These are phyloP conservation scores for Ophiocordyceps camponoti-leonardi DNA, from an alignment of 2,329 filamentous ascomycete genomes.

Conservation along the genomic window DNA sequence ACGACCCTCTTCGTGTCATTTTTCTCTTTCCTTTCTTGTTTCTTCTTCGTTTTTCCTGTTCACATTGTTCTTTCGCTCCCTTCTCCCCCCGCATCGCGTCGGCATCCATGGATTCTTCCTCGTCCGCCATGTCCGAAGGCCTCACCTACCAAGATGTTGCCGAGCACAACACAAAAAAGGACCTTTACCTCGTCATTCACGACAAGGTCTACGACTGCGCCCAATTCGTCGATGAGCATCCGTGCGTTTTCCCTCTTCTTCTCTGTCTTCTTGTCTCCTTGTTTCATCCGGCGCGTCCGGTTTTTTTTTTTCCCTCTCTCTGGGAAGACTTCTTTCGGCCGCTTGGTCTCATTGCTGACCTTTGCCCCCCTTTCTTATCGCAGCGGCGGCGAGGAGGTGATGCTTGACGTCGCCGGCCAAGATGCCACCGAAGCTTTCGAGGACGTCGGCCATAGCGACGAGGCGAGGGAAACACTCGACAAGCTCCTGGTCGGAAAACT, in stretches of 20 bases:
- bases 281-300: not conserved
- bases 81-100: not conserved
- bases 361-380: not conserved
- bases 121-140: constrained; percentile 20
- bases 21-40: not conserved
- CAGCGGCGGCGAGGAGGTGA: constrained; percentile 94
- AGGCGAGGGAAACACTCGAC: constrained; percentile 85
- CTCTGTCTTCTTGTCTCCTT: too few relatives aligned
- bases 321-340: too few relatives aligned
- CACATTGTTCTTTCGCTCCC: not conserved
- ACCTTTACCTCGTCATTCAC: constrained; percentile 80
- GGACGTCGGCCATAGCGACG: constrained; percentile 97
- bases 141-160: constrained; percentile 69
- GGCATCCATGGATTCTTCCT: not conserved
- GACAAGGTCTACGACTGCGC: constrained; percentile 89
- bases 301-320: too few relatives aligned
- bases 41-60: too few relatives aligned
- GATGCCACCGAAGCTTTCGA: constrained; percentile 97
- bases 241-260: constrained; percentile 32
- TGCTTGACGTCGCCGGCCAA: constrained; percentile 89
- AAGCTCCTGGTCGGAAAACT: constrained; percentile 57
- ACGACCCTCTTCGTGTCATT: not conserved
- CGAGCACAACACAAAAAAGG: constrained; percentile 83
- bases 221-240: constrained; percentile 93
- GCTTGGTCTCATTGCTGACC: constrained; percentile 1